Evolutionary conservation across 257 asterid species (phyloP).

Genomic region (Solanum neorickii): DNA sequence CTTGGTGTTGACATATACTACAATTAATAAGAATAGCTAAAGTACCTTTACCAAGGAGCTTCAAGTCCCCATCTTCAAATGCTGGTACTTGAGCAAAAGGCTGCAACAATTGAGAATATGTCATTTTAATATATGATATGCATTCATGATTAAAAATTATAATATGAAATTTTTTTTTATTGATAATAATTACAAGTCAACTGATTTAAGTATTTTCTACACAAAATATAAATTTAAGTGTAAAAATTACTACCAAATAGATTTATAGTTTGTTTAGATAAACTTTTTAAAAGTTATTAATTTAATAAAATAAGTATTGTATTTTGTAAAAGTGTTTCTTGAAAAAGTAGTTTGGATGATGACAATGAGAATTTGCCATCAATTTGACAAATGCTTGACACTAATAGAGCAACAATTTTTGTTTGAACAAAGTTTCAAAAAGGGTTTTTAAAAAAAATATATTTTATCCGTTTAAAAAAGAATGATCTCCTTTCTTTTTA

Average conservation of each 20-base stretch:
- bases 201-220: background rate
- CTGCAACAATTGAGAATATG: constrained; percentile 1
- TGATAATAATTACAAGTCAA: too few relatives aligned
- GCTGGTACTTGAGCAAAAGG: constrained; percentile 44
- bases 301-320: background rate
- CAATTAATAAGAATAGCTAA: background rate
- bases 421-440: background rate
- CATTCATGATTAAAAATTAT: background rate
- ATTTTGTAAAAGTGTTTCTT: too few relatives aligned
- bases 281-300: too few relatives aligned
- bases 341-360: background rate
- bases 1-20: background rate
- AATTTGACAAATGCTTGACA: background rate
- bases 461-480: too few relatives aligned
- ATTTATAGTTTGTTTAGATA: background rate
- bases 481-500: too few relatives aligned
- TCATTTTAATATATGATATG: background rate
- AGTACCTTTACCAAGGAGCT: constrained; percentile 24
- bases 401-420: background rate
- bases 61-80: constrained; percentile 37
- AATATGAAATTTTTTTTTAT: background rate
- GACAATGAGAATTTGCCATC: background rate
- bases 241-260: background rate
- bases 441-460: too few relatives aligned
- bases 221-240: background rate